Conservation (phyloP, 1,284 basidiomycete species). For the Pseudozyma tsukubaensis region DNA sequence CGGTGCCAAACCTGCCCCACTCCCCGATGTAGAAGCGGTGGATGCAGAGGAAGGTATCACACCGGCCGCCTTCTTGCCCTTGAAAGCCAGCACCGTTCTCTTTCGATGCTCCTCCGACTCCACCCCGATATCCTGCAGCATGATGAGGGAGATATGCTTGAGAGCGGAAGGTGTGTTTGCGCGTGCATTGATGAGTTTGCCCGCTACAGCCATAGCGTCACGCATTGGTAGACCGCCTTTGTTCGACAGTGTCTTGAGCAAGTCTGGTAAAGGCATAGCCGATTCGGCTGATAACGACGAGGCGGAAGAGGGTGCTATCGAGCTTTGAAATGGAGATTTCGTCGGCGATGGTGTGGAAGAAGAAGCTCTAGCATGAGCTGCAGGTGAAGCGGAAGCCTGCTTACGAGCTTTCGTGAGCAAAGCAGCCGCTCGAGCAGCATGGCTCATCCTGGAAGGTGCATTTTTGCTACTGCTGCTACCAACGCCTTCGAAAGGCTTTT, state of each 20-base stretch:
- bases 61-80: constrained; percentile 50
- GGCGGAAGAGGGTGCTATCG: background rate
- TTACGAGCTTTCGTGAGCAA: constrained; percentile 43
- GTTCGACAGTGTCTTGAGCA: constrained; percentile 45
- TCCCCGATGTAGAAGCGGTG: background rate
- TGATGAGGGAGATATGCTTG: constrained; percentile 40
- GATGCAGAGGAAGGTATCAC: constrained; percentile 16
- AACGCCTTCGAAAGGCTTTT: constrained; percentile 8
- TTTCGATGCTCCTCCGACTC: constrained; percentile 49
- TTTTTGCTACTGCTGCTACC: constrained; percentile 19
- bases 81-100: constrained; percentile 52
- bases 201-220: constrained; percentile 57
- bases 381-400: constrained; percentile 33
- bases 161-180: constrained; percentile 46
- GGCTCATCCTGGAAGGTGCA: constrained; percentile 35
- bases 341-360: constrained; percentile 23
- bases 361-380: constrained; percentile 31
- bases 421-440: constrained; percentile 43
- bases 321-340: constrained; percentile 2
- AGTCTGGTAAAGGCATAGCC: constrained; percentile 41
- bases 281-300: constrained; percentile 4
- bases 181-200: constrained; percentile 55
- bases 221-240: constrained; percentile 50
- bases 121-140: constrained; percentile 54
- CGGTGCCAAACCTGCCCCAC: constrained; percentile 23